Conservation (phyloP, 768 basidiomycete genomes). For the Suillus paluster region DNA sequence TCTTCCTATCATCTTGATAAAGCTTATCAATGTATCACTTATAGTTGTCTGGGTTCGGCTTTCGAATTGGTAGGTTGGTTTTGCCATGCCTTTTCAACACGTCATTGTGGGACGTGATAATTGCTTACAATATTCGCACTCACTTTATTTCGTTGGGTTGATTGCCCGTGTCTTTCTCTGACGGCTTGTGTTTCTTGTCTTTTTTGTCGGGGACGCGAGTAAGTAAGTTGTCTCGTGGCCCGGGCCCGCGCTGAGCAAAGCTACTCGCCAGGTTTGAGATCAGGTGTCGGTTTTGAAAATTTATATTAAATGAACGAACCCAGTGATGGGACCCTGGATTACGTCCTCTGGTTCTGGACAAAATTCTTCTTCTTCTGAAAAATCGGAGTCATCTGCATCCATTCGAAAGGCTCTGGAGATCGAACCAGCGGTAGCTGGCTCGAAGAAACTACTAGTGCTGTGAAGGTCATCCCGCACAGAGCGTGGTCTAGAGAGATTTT, state of each 20-base stretch:
- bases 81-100: neutral
- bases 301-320: neutral
- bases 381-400: too few species aligned
- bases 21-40: neutral
- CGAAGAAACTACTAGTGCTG: neutral
- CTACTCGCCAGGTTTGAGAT: neutral
- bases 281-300: neutral
- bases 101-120: neutral
- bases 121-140: neutral
- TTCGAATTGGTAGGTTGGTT: neutral
- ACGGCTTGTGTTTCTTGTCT: neutral
- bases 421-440: too few species aligned
- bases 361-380: neutral
- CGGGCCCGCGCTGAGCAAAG: neutral
- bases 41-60: neutral
- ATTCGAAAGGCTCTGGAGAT: neutral
- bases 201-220: neutral
- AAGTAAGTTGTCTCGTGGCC: neutral
- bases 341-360: neutral
- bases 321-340: neutral
- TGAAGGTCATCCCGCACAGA: too few species aligned
- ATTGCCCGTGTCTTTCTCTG: too few species aligned
- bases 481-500: too few species aligned
- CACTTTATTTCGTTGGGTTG: neutral
- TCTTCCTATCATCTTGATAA: too few species aligned